A percentile compares a stretch with the other conserved stretches of the same genome.
These are phyloP conservation scores for Penicillium sp. DNA, from an alignment of 2,329 filamentous ascomycete genomes.

Conservation along the genomic window DNA sequence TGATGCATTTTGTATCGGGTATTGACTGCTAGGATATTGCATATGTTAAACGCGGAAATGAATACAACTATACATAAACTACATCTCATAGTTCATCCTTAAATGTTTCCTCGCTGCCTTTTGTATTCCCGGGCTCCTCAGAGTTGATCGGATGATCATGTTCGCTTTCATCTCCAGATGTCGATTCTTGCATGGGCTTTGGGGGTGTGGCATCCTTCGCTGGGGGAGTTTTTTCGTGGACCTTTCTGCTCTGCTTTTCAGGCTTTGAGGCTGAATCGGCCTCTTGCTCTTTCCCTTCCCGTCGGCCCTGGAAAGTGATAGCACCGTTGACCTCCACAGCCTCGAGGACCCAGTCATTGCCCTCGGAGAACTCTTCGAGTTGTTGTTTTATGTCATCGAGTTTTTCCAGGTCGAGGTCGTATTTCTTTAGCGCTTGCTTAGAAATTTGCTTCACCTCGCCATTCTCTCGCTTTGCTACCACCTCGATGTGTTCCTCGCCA, in stretches of 20 bases:
- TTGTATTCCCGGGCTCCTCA: conserved; percentile 7
- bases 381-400: conserved; percentile 70
- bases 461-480: conserved; percentile 59
- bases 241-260: conserved; percentile 13
- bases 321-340: conserved; percentile 69
- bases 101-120: conserved; percentile 42
- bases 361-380: conserved; percentile 67
- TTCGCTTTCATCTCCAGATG: conserved; percentile 4
- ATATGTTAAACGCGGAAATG: background rate
- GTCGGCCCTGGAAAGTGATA: conserved; percentile 68
- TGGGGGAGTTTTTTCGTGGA: conserved; percentile 13
- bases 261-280: background rate
- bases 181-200: conserved; percentile 24
- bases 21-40: background rate
- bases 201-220: conserved; percentile 20
- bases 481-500: conserved; percentile 48
- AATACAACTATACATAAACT: background rate
- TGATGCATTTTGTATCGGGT: background rate
- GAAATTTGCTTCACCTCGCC: conserved; percentile 63
- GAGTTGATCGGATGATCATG: conserved; percentile 3
- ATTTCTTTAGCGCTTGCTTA: conserved; percentile 66
- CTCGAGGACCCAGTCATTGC: conserved; percentile 77
- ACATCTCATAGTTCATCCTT: conserved; percentile 38
- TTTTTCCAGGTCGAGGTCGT: conserved; percentile 66
- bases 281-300: conserved; percentile 57